phyloP scores from a whole-genome alignment of 2,329 filamentous ascomycete species.

The Xylaria sp. region DNA sequence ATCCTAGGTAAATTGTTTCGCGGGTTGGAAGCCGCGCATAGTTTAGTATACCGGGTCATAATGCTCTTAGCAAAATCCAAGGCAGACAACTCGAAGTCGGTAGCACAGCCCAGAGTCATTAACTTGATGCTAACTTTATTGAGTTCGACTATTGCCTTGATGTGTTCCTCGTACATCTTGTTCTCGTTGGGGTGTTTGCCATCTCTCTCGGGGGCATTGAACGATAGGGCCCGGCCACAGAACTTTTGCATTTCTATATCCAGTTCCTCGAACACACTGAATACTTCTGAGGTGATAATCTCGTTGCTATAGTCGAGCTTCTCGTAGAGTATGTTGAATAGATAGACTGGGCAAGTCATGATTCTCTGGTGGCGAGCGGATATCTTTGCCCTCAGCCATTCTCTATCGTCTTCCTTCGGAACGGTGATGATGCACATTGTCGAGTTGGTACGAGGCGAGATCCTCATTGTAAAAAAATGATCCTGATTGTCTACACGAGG shows the following conservation, averaged over 20 bases:
- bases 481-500: slow-evolving; percentile 11
- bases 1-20: slow-evolving; percentile 14
- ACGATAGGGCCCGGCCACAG: background rate
- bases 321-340: slow-evolving; percentile 19
- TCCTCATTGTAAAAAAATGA: slow-evolving; percentile 18
- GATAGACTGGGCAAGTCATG: slow-evolving; percentile 21
- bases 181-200: slow-evolving; percentile 1
- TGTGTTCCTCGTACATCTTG: slow-evolving; percentile 10
- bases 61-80: slow-evolving; percentile 20
- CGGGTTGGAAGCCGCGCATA: slow-evolving; percentile 7
- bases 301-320: slow-evolving; percentile 20
- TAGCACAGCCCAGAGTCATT: slow-evolving; percentile 17
- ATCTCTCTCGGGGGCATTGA: background rate
- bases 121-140: slow-evolving; percentile 13
- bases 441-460: slow-evolving; percentile 16
- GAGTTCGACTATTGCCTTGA: slow-evolving; percentile 6
- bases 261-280: slow-evolving; percentile 15
- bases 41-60: slow-evolving; percentile 20
- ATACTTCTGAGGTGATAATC: slow-evolving; percentile 5
- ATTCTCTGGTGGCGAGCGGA: background rate
- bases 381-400: slow-evolving; percentile 10
- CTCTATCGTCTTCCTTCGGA: slow-evolving; percentile 5
- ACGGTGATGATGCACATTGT: slow-evolving; percentile 25
- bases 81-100: slow-evolving; percentile 21
- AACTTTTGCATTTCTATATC: slow-evolving; percentile 9